Percentiles rank a stretch among this genome's conserved stretches.
These are phyloP conservation scores for Aspergillus sp. DNA, from an alignment of 2,329 filamentous ascomycete genomes.

Conservation along the genomic window DNA sequence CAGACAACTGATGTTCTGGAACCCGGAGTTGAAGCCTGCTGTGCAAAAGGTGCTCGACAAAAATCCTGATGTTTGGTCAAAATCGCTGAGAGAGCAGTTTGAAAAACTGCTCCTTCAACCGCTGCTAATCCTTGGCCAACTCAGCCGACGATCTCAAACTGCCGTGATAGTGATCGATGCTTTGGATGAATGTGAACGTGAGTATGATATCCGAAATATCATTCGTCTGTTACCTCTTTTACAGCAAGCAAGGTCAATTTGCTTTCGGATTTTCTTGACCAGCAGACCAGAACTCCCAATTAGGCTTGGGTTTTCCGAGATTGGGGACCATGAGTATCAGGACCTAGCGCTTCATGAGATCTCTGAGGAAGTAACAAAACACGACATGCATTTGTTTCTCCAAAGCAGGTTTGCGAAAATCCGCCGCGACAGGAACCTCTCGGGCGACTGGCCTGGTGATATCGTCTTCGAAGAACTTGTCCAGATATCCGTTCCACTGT, in stretches of 20 bases:
- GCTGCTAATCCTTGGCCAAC: constrained; percentile 8
- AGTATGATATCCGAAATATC: constrained; percentile 17
- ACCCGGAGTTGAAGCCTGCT: constrained; percentile 25
- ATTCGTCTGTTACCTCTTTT: constrained; percentile 18
- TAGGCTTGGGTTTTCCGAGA: constrained; percentile 16
- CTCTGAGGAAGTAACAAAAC: constrained; percentile 15
- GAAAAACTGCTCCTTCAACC: constrained; percentile 24
- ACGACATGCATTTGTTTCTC: constrained; percentile 21
- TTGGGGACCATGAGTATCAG: constrained; percentile 17
- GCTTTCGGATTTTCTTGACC: constrained; percentile 23
- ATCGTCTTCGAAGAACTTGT: not conserved
- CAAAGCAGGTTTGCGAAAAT: constrained; percentile 13
- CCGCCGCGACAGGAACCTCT: constrained; percentile 6
- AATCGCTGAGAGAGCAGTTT: constrained; percentile 25
- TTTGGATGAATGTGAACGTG: constrained; percentile 25
- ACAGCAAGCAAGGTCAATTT: constrained; percentile 5
- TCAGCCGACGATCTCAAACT: not conserved
- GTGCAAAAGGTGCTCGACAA: constrained; percentile 19
- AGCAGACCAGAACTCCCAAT: constrained; percentile 28
- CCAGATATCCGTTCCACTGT: constrained; percentile 4
- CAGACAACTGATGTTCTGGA: constrained; percentile 25
- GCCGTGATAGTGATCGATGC: constrained; percentile 23
- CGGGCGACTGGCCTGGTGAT: constrained; percentile 9
- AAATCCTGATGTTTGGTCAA: constrained; percentile 21
- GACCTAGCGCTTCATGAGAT: constrained; percentile 22